These are phyloP conservation scores for Musa balbisiana DNA, from an alignment of 202 grass and related monocot species.

Conservation along the genomic window DNA sequence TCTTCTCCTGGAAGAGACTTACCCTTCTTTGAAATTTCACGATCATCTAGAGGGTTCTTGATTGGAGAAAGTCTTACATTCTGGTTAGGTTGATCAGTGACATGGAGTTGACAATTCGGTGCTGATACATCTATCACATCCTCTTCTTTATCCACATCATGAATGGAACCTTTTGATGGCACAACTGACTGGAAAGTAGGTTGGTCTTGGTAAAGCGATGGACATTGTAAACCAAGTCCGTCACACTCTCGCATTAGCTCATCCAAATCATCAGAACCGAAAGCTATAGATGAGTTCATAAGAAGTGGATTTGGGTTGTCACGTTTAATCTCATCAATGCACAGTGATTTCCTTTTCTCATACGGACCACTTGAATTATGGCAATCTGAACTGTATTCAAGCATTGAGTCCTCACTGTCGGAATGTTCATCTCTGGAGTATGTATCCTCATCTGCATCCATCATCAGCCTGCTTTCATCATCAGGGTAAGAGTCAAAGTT, in stretches of 20 bases:
- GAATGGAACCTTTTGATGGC: not conserved
- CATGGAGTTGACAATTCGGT: not conserved
- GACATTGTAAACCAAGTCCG: not conserved
- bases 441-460: not conserved
- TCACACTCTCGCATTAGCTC: conserved; percentile 18
- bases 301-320: not conserved
- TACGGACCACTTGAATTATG: not conserved
- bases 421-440: not conserved
- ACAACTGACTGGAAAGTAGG: not conserved
- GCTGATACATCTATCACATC: not conserved
- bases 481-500: not conserved
- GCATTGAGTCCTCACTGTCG: conserved; percentile 14
- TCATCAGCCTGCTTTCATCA: not conserved
- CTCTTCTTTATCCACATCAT: not conserved
- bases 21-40: not conserved
- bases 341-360: not conserved
- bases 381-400: conserved; percentile 13
- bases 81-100: not conserved
- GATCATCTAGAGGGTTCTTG: no score
- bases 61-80: no score
- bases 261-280: conserved; percentile 23
- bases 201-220: not conserved
- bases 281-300: conserved; percentile 22
- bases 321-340: not conserved
- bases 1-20: not conserved